phyloP scores from a whole-genome alignment of 2,329 filamentous ascomycete genomes.

The Exophiala alcalophila region DNA sequence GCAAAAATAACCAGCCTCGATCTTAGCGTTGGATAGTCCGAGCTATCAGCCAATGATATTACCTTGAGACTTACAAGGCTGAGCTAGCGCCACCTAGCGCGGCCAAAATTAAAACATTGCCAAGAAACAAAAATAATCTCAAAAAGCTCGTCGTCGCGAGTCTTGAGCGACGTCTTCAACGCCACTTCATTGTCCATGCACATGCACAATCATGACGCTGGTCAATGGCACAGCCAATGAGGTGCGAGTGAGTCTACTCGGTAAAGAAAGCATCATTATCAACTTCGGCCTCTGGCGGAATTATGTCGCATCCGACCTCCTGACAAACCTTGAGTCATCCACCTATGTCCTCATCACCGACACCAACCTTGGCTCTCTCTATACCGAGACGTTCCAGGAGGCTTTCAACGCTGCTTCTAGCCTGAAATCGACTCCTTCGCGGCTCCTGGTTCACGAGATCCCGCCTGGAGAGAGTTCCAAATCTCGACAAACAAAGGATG shows the following conservation, averaged over 20 bases:
- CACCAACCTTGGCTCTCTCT: conserved; percentile 79
- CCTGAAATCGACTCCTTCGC: conserved; percentile 45
- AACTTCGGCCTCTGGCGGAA: conserved; percentile 86
- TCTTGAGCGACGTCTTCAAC: too few species aligned
- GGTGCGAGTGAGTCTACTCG: conserved; percentile 70
- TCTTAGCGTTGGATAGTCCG: background rate
- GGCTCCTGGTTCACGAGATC: conserved; percentile 81
- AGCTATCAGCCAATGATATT: background rate
- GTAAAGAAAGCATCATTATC: conserved; percentile 84
- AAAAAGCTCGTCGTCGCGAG: conserved; percentile 10
- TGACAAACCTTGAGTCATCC: conserved; percentile 73
- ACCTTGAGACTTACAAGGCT: conserved; percentile 11
- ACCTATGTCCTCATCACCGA: conserved; percentile 97
- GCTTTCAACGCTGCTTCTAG: conserved; percentile 54
- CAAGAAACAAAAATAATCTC: conserved; percentile 26
- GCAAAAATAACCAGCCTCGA: background rate
- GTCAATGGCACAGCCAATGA: conserved; percentile 26
- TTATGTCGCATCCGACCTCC: conserved; percentile 76
- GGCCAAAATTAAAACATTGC: background rate
- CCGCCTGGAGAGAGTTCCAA: conserved; percentile 93
- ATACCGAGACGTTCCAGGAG: conserved; percentile 72
- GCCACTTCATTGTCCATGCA: too few species aligned
- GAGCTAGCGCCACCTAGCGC: conserved; percentile 5
- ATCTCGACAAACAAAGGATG: conserved; percentile 85
- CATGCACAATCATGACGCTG: conserved; percentile 21